Percentiles rank a stretch among this genome's conserved stretches.
These are phyloP conservation scores for Tephrocybe sp. DNA, from an alignment of 768 basidiomycete species.

Conservation along the genomic window DNA sequence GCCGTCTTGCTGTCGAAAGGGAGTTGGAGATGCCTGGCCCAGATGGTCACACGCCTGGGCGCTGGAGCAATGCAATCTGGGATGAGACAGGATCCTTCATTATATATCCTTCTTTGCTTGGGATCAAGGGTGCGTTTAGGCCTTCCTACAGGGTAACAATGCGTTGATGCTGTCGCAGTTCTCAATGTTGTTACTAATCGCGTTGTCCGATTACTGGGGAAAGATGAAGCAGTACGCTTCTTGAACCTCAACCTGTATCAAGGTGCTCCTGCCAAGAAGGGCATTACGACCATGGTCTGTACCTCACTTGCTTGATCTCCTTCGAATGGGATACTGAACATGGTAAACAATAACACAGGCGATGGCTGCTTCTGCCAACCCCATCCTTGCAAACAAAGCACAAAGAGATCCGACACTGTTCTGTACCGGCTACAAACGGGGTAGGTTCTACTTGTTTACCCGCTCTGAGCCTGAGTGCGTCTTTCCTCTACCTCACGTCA, in stretches of 20 bases:
- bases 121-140: conserved; percentile 77
- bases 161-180: conserved; percentile 45
- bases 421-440: conserved; percentile 90
- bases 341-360: conserved; percentile 46
- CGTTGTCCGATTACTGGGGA: conserved; percentile 84
- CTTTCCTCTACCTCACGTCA: not conserved
- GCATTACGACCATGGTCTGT: conserved; percentile 73
- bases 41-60: conserved; percentile 69
- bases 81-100: conserved; percentile 97
- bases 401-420: conserved; percentile 89
- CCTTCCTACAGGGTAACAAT: not conserved
- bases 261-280: conserved; percentile 88
- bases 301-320: not conserved
- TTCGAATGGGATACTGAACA: not conserved
- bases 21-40: conserved; percentile 85
- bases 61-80: conserved; percentile 92
- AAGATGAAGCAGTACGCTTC: conserved; percentile 92
- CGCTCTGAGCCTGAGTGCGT: conserved; percentile 87
- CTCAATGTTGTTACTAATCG: conserved; percentile 95
- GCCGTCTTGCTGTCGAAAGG: conserved; percentile 88
- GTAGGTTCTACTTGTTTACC: conserved; percentile 94
- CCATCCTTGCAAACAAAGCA: conserved; percentile 84
- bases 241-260: conserved; percentile 90
- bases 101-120: conserved; percentile 89
- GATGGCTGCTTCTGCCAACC: conserved; percentile 96